These are phyloP conservation scores for Scenedesmus sp. DNA, from an alignment of 163 green algal species.

Conservation along the genomic window DNA sequence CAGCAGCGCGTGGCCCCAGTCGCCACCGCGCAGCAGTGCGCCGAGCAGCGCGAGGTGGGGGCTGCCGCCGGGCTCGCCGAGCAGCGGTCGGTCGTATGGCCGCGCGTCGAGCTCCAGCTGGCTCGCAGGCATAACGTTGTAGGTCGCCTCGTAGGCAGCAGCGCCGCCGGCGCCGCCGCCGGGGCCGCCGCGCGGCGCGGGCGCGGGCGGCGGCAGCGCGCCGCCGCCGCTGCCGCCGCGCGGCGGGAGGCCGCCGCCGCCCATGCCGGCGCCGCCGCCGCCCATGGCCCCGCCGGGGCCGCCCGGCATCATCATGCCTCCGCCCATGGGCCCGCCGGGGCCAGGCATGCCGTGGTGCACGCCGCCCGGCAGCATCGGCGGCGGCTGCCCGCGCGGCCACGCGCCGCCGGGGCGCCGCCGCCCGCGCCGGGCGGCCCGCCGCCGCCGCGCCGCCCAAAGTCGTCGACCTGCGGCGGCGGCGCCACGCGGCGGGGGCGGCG, in stretches of 20 bases:
- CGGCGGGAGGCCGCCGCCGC: too few species aligned
- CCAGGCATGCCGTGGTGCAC: too few species aligned
- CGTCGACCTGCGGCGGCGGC: too few species aligned
- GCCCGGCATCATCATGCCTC: neutral
- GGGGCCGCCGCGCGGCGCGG: too few species aligned
- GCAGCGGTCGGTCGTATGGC: slow-evolving; percentile 34
- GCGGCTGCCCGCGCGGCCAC: too few species aligned
- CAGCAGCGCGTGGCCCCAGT: slow-evolving; percentile 52
- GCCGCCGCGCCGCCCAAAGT: too few species aligned
- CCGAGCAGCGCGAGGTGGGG: slow-evolving; percentile 63
- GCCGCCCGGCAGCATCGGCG: too few species aligned
- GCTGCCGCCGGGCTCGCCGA: neutral
- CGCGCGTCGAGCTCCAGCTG: slow-evolving; percentile 46
- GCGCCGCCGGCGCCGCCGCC: neutral
- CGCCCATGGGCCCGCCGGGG: neutral
- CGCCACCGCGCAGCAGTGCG: slow-evolving; percentile 60
- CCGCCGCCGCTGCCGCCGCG: neutral
- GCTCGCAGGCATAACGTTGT: slow-evolving; percentile 43
- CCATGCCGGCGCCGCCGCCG: neutral
- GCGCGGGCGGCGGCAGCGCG: too few species aligned
- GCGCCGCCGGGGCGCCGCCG: too few species aligned
- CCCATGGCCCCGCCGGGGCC: neutral
- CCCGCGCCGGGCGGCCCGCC: too few species aligned
- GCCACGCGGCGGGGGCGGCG: too few species aligned
- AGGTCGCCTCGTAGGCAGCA: neutral